These are phyloP conservation scores for Nannochloropsis salina DNA, from an alignment of 108 stramenopile species.

Conservation along the genomic window DNA sequence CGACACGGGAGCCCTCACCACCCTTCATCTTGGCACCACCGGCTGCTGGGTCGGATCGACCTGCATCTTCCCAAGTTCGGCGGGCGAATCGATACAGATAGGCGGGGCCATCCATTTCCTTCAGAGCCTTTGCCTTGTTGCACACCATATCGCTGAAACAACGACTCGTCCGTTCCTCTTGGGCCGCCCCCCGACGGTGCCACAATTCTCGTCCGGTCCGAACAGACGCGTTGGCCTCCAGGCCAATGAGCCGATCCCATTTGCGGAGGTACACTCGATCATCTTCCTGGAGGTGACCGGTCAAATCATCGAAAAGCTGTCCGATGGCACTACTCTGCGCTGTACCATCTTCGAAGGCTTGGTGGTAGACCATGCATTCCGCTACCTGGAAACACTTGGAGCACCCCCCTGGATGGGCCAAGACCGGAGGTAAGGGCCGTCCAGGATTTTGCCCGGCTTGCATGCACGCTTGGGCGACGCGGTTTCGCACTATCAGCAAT, in stretches of 20 bases:
- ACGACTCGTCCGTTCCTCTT: background rate
- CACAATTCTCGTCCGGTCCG: background rate
- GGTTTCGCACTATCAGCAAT: conserved; percentile 31
- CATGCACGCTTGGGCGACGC: conserved; percentile 22
- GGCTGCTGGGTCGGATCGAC: background rate
- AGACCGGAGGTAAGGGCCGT: conserved; percentile 23
- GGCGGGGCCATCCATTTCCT: background rate
- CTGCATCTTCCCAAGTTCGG: background rate
- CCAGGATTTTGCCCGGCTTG: conserved; percentile 5
- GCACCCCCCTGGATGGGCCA: conserved; percentile 24
- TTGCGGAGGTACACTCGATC: background rate
- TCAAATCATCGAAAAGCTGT: conserved; percentile 26
- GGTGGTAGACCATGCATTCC: conserved; percentile 41
- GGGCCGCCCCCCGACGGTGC: background rate
- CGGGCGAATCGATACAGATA: conserved; percentile 4
- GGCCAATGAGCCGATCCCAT: background rate
- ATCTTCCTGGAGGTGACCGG: background rate
- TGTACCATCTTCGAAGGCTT: conserved; percentile 29
- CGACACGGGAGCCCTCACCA: background rate
- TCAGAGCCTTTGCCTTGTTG: background rate
- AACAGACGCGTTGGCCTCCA: background rate
- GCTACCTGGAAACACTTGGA: conserved; percentile 34
- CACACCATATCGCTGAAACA: conserved; percentile 9
- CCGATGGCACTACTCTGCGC: conserved; percentile 26
- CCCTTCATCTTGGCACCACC: background rate